Base-by-base conservation (phyloP, 106 monocot genomes). In the Allium fistulosum region DNA sequence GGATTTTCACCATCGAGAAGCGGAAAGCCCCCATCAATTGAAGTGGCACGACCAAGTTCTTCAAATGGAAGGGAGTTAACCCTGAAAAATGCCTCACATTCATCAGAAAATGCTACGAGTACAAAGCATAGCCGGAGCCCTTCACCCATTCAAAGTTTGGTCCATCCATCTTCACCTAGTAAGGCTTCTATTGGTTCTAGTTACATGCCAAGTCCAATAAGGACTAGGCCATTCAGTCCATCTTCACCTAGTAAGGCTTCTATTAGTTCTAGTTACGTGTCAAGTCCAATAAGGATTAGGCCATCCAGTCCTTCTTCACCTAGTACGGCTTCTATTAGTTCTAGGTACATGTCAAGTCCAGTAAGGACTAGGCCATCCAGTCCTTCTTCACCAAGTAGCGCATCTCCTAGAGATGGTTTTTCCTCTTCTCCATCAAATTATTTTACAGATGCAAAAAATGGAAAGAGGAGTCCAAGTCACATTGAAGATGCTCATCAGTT, bases 401-500 rank as follows among this genome's bases (percentile, higher is more conserved):
- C 63, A 48, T 69, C 67, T 71, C 69, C 66, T 51, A 69, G 71
- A 67, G 2, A 46, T 5, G 51, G 65, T 70, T 62, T 69, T 46
- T 58, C 76, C 27, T 85, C 88, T 12, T 84, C 78, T 51, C 65
- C 80, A 69, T 51, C 74, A 37, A 86, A 77, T 58, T 85, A 80
- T 73, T 69, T 80, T 60, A 66, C 13, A 26, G 75, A 80, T 69
- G 69, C 63, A 50, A 59, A 71, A 60, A 96, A 75, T 76, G 86
- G 83, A 63, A 86, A 84, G 72, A 83, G 74, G 74, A 78, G 57
- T 53, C 66, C 77, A 61, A 82, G 52, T 26, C 76, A 85, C 14
- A 70, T 79, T 14, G 88, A 92, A 62, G 86, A 88, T 80, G 82
- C 63, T 28, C 91, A 91, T 76, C 83, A 92, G 51, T 63, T 96